Conservation (phyloP, 768 basidiomycete species). For the Rhizopogon vulgaris region DNA sequence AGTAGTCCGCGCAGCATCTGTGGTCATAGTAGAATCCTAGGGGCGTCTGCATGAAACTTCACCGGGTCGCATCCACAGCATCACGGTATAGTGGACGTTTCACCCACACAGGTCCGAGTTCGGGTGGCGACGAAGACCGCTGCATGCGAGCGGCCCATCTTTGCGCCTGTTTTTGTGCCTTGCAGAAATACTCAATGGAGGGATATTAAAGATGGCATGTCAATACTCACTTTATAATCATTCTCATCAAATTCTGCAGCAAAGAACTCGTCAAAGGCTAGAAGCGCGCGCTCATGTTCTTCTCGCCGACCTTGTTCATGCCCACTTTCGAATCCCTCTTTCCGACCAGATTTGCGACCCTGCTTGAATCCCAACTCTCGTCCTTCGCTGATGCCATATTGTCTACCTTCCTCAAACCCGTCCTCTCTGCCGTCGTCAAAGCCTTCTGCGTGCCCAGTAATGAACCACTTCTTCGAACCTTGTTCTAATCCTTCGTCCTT, state of each 20-base stretch:
- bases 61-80: neutral
- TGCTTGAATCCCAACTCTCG: conserved; percentile 27
- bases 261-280: conserved; percentile 55
- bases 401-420: conserved; percentile 36
- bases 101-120: conserved; percentile 13
- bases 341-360: conserved; percentile 25
- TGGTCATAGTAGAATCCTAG: neutral
- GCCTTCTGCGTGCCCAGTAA: conserved; percentile 42
- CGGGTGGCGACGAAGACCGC: conserved; percentile 4
- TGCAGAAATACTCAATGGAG: conserved; percentile 7
- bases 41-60: neutral
- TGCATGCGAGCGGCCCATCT: conserved; percentile 25
- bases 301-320: conserved; percentile 35
- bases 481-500: conserved; percentile 39
- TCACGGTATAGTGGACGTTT: conserved; percentile 13
- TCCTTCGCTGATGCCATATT: conserved; percentile 32
- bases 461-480: conserved; percentile 38
- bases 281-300: conserved; percentile 47
- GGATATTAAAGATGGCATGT: neutral
- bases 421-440: conserved; percentile 37
- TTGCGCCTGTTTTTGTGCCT: conserved; percentile 19
- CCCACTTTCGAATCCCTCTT: conserved; percentile 29
- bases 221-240: conserved; percentile 18
- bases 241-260: conserved; percentile 34
- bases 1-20: neutral